These are phyloP conservation scores for Aureobasidium sp. DNA, from an alignment of 2,329 filamentous ascomycete genomes.

Conservation along the genomic window DNA sequence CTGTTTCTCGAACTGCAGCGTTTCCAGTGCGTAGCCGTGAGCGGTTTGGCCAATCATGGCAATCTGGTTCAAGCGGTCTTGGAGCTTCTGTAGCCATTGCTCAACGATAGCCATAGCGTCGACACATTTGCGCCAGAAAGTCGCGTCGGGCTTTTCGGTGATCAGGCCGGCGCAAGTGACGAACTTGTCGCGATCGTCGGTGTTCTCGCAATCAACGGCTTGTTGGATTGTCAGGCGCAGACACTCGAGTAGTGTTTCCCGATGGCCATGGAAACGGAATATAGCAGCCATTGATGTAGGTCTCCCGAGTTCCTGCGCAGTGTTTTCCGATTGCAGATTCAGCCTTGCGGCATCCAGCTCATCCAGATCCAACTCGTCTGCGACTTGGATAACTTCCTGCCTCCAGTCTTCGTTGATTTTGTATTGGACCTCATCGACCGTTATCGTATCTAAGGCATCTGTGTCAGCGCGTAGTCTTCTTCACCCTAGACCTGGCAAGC, in stretches of 20 bases:
- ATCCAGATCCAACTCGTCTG: constrained; percentile 83
- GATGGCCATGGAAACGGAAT: constrained; percentile 78
- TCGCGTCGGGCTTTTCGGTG: constrained; percentile 46
- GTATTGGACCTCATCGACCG: constrained; percentile 63
- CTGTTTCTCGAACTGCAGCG: constrained; percentile 67
- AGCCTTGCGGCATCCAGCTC: constrained; percentile 75
- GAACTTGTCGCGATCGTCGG: constrained; percentile 46
- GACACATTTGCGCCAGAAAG: constrained; percentile 57
- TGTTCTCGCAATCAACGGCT: constrained; percentile 32
- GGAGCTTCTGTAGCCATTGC: constrained; percentile 63
- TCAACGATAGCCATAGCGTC: constrained; percentile 68
- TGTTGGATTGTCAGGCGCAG: constrained; percentile 70
- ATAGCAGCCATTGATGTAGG: constrained; percentile 69
- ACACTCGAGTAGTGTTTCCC: constrained; percentile 74
- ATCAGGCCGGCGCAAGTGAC: constrained; percentile 49
- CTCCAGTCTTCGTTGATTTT: constrained; percentile 80
- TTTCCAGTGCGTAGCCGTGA: constrained; percentile 60
- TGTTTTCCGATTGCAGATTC: constrained; percentile 59
- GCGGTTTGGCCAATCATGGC: constrained; percentile 62
- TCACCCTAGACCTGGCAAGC: constrained; percentile 18
- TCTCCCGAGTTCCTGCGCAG: constrained; percentile 59
- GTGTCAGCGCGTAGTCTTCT: neutral
- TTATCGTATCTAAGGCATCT: constrained; percentile 62
- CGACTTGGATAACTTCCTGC: constrained; percentile 68
- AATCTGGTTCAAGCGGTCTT: constrained; percentile 66